phyloP scores from a whole-genome alignment of 352 stramenopile species.

The Globisporangium paroecandrum region DNA sequence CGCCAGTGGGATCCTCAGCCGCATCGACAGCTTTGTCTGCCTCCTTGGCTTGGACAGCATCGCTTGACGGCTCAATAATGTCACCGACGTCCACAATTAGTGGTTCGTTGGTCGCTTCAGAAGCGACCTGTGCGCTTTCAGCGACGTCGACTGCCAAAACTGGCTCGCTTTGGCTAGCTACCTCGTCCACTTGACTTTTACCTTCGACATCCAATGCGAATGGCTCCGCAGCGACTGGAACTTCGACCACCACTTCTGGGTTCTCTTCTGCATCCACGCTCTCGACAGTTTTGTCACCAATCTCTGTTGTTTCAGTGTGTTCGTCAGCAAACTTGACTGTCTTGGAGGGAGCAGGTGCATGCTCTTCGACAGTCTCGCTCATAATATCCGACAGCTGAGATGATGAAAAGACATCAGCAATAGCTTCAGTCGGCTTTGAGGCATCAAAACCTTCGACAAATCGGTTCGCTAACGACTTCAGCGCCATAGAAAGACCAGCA shows the following conservation, averaged over 20 bases:
- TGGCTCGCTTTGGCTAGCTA: neutral
- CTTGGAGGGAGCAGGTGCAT: neutral
- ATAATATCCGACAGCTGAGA: neutral
- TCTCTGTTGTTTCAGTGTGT: neutral
- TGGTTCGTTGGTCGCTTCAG: neutral
- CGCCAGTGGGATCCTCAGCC: neutral
- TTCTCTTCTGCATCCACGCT: neutral
- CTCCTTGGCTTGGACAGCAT: neutral
- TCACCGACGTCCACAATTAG: neutral
- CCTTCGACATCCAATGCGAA: neutral
- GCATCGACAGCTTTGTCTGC: neutral
- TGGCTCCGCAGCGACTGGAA: neutral
- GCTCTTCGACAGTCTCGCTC: neutral
- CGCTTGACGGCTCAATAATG: neutral
- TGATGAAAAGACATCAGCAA: neutral
- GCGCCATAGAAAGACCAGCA: constrained; percentile 18
- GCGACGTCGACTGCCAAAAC: neutral
- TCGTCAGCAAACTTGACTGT: neutral
- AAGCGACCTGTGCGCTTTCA: neutral
- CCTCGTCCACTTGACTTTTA: neutral
- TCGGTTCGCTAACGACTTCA: constrained; percentile 14
- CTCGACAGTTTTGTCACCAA: neutral
- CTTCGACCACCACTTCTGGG: neutral
- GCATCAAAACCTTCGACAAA: constrained; percentile 14
- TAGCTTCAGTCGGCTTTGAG: neutral